Conservation (phyloP, 1,284 basidiomycete genomes). For the Singerocomus rubriflavus region DNA sequence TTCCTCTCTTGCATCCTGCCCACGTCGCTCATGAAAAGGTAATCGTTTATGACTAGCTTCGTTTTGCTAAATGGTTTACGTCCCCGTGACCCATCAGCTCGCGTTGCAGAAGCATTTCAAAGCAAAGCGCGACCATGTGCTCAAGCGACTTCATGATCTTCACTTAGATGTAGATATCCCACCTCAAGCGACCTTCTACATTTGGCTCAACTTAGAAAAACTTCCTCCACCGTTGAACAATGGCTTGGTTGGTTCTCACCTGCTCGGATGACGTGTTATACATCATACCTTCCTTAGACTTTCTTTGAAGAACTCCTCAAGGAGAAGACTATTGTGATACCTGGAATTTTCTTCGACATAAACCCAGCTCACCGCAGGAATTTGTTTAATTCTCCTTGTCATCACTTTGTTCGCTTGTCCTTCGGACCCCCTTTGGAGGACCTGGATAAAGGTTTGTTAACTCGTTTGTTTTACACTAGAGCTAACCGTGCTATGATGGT, state of each 20-base stretch:
- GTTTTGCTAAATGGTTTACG: not conserved
- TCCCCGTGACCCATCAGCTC: constrained; percentile 37
- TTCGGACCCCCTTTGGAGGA: constrained; percentile 86
- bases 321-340: constrained; percentile 87
- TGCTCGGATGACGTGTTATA: not conserved
- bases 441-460: constrained; percentile 68
- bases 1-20: constrained; percentile 73
- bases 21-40: constrained; percentile 73
- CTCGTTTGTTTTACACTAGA: not conserved
- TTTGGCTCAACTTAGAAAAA: constrained; percentile 84
- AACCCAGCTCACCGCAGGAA: constrained; percentile 83
- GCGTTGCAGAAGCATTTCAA: constrained; percentile 89
- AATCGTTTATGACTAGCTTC: not conserved
- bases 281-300: constrained; percentile 44
- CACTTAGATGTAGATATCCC: constrained; percentile 75
- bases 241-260: constrained; percentile 59
- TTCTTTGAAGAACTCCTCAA: constrained; percentile 96
- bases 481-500: constrained; percentile 4
- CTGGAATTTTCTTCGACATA: constrained; percentile 89
- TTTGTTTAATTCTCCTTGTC: constrained; percentile 88
- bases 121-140: constrained; percentile 85
- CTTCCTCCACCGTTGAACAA: constrained; percentile 83
- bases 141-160: constrained; percentile 75
- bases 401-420: constrained; percentile 82
- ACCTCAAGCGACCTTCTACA: constrained; percentile 81